Evolutionary conservation across 768 basidiomycete genomes (phyloP), one percentile per base, ranked within the genome.

Genomic region (Auricularia auricula-judae): DNA sequence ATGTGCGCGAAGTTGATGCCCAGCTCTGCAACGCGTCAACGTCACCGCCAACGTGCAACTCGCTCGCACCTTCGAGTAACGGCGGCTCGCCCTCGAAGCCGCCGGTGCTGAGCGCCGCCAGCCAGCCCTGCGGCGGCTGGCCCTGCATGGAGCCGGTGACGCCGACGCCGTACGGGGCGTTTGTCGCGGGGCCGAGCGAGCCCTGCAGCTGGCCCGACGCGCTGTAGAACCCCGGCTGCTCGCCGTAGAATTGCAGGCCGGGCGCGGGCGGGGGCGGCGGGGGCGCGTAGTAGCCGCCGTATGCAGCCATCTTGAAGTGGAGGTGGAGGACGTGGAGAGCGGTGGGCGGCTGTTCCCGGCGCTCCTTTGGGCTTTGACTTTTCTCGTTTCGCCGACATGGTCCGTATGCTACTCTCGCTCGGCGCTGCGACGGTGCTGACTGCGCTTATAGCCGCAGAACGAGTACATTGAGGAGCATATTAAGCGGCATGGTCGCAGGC

Each of bases 391-490:
- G 29, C 29, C 51, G 56, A 7, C 56, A 59, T 59, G 56, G 56
- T 54, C 18, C 29, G 29, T 59, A 23, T 29, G 2, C 56, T 14
- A 18, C 56, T 33, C 14, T 4, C 11, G 5, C 10, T 1, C 16
- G 11, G 14, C 14, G 11, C 7, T 29, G 29, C 56, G 2, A 4
- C 34, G 47, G 56, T 10, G 23, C 56, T 59, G 56, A 59, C 56
- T 11, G 7, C 29, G 7, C 8, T 10, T 47, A 70, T 73, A 63
- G 71, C 65, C 65, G 64, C 68, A 99, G 92, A 98, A 98, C 82
- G 95, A 98, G 75, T 98, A 98, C 76, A 98, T 99, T 76, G 96
- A 98, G 76, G 96, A 99, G 80, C 90, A 92, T 73, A 95, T 98
- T 76, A 94, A 93, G 78, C 88, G 93, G 63, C 91, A 98, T 84